A percentile compares a stretch with the other conserved stretches of the same genome.
Evolutionary conservation across 495 filamentous ascomycete genomes (phyloP).

Genomic region (Viridothelium virens): DNA sequence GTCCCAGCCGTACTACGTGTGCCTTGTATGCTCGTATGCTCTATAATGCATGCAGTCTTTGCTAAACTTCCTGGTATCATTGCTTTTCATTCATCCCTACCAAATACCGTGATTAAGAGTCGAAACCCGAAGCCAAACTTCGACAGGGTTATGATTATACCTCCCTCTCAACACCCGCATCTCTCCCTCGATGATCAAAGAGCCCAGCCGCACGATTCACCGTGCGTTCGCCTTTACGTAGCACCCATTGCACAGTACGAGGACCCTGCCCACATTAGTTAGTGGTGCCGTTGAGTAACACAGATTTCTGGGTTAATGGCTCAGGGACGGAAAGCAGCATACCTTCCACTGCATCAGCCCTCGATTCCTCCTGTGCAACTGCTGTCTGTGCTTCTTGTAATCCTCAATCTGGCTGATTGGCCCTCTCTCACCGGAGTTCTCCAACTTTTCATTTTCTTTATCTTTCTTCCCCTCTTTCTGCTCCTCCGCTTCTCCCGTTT

Average conservation of each 20-base stretch:
- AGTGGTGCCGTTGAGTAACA: no score
- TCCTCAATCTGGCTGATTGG: conserved; percentile 36
- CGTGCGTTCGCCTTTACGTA: conserved; percentile 35
- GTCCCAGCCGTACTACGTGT: no score
- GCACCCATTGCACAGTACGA: conserved; percentile 37
- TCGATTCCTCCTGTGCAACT: conserved; percentile 38
- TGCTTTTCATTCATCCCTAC: neutral
- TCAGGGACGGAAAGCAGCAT: neutral
- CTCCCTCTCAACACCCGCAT: conserved; percentile 41
- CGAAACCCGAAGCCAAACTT: neutral
- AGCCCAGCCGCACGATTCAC: conserved; percentile 30
- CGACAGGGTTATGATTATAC: conserved; percentile 22
- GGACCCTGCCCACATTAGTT: conserved; percentile 24
- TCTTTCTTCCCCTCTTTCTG: conserved; percentile 19
- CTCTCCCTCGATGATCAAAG: conserved; percentile 36
- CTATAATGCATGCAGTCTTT: neutral
- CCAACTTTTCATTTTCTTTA: conserved; percentile 24
- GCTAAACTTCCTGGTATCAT: neutral
- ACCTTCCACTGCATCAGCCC: conserved; percentile 45
- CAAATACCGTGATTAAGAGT: neutral
- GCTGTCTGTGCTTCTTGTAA: conserved; percentile 37
- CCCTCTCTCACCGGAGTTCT: conserved; percentile 35
- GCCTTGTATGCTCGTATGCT: neutral
- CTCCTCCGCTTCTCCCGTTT: conserved; percentile 15
- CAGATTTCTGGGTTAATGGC: no score